Base-by-base conservation (phyloP, 2,329 filamentous ascomycete species). In the Didymella segeticola region DNA sequence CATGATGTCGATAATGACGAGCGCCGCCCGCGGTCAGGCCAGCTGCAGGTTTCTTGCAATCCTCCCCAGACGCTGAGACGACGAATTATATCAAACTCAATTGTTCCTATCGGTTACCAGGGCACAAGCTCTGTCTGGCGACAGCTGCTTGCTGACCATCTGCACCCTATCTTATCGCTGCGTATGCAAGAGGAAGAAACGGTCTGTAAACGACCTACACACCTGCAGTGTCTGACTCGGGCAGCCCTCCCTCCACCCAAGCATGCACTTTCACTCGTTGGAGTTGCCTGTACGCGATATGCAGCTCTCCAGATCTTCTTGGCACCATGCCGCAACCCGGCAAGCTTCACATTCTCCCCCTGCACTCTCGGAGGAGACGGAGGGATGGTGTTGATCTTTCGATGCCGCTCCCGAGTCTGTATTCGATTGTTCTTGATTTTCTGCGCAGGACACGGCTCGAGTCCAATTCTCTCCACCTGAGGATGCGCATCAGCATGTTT, bases 401-500 rank as follows among this genome's bases (percentile, higher is more conserved):
- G n/a, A 17, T 39, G 43, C 49, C 34, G 27, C 42, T 38, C 20
- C 51, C 47, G 17, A 37, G 15, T 31, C 31, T 47, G 30, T 37
- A n/a, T 22, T 33, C 46, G 12, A 29, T 25, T 37, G 36, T 43
- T 30, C 55, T 50, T 53, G 38, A 46, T 42, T 42, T 31, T 38
- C 55, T 57, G 42, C 57, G 22, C 37, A 30, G 30, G 27, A 39
- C 41, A 36, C 37, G 43, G 42, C 60, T 61, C 62, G 47, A 58
- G 34, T 41, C 43, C 46, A 27, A 52, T 30, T 17, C 39, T 46
- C 50, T 45, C 50, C 38, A 63, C 64, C 62, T 60, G 56, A 64
- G 53, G 61, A 70, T 68, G 51, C 55, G 60, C 58, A 57, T 58
- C 54, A 54, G 50, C 53, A 47, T 65, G 66, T 68, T 69, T 69